These are phyloP conservation scores for Strigomonas culicis DNA, from an alignment of 208 protist species.

Conservation along the genomic window DNA sequence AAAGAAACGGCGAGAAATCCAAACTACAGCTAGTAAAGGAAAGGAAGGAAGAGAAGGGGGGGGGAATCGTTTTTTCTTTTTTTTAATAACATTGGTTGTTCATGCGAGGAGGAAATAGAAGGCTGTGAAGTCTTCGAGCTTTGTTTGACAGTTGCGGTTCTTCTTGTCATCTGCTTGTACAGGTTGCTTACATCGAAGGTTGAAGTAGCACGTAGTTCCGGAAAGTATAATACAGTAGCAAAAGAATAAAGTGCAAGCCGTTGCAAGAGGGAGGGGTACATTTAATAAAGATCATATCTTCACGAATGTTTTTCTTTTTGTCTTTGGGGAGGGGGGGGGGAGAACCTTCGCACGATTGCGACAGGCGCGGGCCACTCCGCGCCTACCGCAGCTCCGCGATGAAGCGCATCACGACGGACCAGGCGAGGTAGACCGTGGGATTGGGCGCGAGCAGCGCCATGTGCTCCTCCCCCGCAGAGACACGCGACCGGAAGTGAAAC, in stretches of 20 bases:
- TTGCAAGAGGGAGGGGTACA: no score
- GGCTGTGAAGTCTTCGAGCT: no score
- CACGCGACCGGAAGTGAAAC: constrained; percentile 40
- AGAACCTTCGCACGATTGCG: background rate
- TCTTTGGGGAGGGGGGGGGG: no score
- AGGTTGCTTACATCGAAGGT: background rate
- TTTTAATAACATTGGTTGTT: background rate
- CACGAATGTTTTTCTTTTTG: no score
- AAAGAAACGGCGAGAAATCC: background rate
- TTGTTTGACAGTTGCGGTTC: no score
- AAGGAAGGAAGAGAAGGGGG: constrained; percentile 19
- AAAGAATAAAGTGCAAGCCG: background rate
- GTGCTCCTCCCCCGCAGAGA: constrained; percentile 38
- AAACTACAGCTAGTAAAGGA: constrained; percentile 14
- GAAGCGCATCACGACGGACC: constrained; percentile 63
- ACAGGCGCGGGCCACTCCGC: background rate
- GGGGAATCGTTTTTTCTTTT: constrained; percentile 2
- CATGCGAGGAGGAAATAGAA: constrained; percentile 7
- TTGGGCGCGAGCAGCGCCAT: constrained; percentile 47
- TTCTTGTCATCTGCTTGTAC: background rate
- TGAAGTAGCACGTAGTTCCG: constrained; percentile 15
- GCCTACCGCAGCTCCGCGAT: constrained; percentile 36
- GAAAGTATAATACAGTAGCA: background rate
- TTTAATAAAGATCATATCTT: no score
- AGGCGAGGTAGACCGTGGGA: constrained; percentile 44